Evolutionary conservation across 108 stramenopile genomes (phyloP).

Genomic region (Nitzschia sp.): DNA sequence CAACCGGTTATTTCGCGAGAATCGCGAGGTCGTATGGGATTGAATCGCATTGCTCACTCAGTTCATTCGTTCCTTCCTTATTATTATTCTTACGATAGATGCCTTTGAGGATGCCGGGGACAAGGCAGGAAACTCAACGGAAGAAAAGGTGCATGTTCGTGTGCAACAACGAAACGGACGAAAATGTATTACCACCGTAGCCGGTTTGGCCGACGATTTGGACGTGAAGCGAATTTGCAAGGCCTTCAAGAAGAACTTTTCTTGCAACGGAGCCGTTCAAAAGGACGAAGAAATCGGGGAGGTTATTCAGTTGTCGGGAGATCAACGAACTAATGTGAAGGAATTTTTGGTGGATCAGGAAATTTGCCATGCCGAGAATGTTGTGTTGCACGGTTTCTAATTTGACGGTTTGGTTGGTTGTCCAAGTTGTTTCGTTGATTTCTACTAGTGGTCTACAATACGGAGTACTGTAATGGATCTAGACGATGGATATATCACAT

Average conservation of each 20-base stretch:
- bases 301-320: slow-evolving; percentile 97
- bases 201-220: slow-evolving; percentile 96
- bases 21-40: not conserved
- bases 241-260: slow-evolving; percentile 98
- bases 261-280: slow-evolving; percentile 97
- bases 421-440: no score
- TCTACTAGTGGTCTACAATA: no score
- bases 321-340: slow-evolving; percentile 97
- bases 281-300: slow-evolving; percentile 94
- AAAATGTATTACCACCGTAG: slow-evolving; percentile 98
- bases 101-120: slow-evolving; percentile 89
- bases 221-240: slow-evolving; percentile 98
- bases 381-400: slow-evolving; percentile 93
- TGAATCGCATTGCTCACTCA: no score
- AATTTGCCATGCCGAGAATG: slow-evolving; percentile 83
- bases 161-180: slow-evolving; percentile 98
- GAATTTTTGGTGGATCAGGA: slow-evolving; percentile 96
- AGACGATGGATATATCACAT: no score
- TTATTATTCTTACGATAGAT: slow-evolving; percentile 41
- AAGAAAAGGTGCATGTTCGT: slow-evolving; percentile 97
- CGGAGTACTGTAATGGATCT: no score
- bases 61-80: not conserved
- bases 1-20: no score
- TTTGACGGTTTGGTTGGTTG: no score
- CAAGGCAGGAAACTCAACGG: slow-evolving; percentile 56